A percentile compares a stretch with the other conserved stretches of the same genome.
phyloP scores from a whole-genome alignment of 2,329 filamentous ascomycete genomes.

The Fusarium lateritium region DNA sequence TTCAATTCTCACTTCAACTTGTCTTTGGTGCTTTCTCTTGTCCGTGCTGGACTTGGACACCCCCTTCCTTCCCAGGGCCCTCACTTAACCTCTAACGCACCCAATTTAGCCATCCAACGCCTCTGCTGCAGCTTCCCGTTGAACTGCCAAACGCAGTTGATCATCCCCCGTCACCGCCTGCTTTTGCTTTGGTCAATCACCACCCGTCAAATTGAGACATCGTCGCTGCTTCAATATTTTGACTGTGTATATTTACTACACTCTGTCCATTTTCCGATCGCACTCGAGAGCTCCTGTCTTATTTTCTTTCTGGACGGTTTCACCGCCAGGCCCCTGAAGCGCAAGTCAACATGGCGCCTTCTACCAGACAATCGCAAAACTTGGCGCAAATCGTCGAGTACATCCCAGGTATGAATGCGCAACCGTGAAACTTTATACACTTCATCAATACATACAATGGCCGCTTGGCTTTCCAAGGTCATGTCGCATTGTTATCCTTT shows the following conservation, averaged over 20 bases:
- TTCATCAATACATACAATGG: slow-evolving; percentile 28
- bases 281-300: slow-evolving; percentile 17
- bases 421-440: slow-evolving; percentile 1
- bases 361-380: slow-evolving; percentile 66
- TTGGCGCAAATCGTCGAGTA: slow-evolving; percentile 96
- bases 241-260: slow-evolving; percentile 30
- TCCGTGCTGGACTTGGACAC: slow-evolving; percentile 35
- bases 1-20: slow-evolving; percentile 41
- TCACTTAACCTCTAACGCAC: slow-evolving; percentile 14
- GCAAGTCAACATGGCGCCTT: slow-evolving; percentile 64
- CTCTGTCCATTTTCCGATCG: slow-evolving; percentile 12
- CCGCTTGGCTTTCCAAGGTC: slow-evolving; percentile 22
- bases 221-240: slow-evolving; percentile 24
- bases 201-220: slow-evolving; percentile 31
- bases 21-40: slow-evolving; percentile 40
- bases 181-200: slow-evolving; percentile 21
- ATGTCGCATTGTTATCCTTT: slow-evolving; percentile 55
- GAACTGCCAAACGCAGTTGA: slow-evolving; percentile 29
- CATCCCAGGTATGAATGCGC: slow-evolving; percentile 80
- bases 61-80: neutral
- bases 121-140: slow-evolving; percentile 33
- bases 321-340: slow-evolving; percentile 33
- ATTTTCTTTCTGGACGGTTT: slow-evolving; percentile 20
- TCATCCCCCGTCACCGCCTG: slow-evolving; percentile 43
- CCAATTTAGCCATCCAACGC: slow-evolving; percentile 26